A percentile compares a stretch with the other conserved stretches of the same genome.
Evolutionary conservation across 2,329 filamentous ascomycete species (phyloP).

Genomic region (Karstenula rhodostoma): DNA sequence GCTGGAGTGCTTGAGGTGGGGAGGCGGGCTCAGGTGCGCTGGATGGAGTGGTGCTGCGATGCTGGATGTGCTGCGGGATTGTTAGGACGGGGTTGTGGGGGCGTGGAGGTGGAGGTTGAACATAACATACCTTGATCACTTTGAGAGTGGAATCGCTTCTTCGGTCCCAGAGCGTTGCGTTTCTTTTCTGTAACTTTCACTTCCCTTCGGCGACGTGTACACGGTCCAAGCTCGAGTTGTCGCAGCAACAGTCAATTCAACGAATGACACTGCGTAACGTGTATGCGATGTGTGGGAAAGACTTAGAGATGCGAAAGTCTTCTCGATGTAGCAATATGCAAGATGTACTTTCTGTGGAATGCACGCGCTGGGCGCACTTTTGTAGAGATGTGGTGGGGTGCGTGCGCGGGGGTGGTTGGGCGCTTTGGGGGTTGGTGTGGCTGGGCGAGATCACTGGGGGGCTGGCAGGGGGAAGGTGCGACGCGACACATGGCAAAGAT

Average conservation of each 20-base stretch:
- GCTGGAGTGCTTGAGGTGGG: neutral
- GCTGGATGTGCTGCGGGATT: neutral
- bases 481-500: neutral
- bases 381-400: constrained; percentile 37
- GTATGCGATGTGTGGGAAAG: neutral
- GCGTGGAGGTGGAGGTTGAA: neutral
- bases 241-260: neutral
- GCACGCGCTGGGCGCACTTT: constrained; percentile 30
- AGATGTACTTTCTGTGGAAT: constrained; percentile 24
- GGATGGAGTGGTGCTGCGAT: too few species aligned
- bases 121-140: neutral
- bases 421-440: constrained; percentile 13
- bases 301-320: neutral
- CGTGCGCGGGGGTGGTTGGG: constrained; percentile 35
- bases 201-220: neutral
- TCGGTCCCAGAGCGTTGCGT: neutral
- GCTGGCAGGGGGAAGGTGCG: constrained; percentile 12
- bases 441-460: neutral
- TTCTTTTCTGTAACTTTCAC: neutral
- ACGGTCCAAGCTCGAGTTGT: neutral
- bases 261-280: neutral
- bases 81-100: neutral
- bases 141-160: neutral
- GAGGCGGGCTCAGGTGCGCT: too few species aligned
- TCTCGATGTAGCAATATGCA: constrained; percentile 22